Evolutionary conservation across 2,329 filamentous ascomycete species (phyloP).

Genomic region (Colletotrichum gigasporum): DNA sequence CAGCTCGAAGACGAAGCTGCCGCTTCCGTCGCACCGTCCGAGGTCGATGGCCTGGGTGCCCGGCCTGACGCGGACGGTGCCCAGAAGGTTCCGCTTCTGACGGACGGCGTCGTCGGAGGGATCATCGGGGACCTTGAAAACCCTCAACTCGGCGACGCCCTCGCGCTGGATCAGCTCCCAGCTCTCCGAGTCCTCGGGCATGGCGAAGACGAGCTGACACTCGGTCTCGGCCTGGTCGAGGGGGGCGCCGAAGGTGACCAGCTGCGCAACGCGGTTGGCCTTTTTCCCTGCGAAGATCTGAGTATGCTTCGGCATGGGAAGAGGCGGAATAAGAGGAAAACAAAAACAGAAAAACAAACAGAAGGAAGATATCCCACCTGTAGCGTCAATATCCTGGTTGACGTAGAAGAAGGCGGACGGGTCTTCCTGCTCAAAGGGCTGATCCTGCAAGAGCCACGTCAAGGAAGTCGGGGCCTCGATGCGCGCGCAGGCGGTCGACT

Average conservation of each 20-base stretch:
- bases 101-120: background rate
- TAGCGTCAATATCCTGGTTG: constrained; percentile 29
- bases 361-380: background rate
- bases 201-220: constrained; percentile 23
- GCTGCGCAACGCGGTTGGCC: constrained; percentile 28
- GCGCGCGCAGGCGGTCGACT: constrained; percentile 9
- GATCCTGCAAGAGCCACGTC: constrained; percentile 27
- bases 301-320: background rate
- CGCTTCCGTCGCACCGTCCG: constrained; percentile 20
- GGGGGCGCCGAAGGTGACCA: constrained; percentile 24
- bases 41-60: constrained; percentile 25
- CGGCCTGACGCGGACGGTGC: constrained; percentile 17
- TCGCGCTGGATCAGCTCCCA: constrained; percentile 32
- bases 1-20: constrained; percentile 29
- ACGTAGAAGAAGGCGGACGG: constrained; percentile 32
- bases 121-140: constrained; percentile 11
- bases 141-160: constrained; percentile 18
- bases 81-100: constrained; percentile 9
- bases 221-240: background rate
- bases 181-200: constrained; percentile 31
- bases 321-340: background rate
- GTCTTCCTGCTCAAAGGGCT: constrained; percentile 30
- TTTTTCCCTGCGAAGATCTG: constrained; percentile 16
- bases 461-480: constrained; percentile 22
- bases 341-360: background rate